Conservation (phyloP, 2,329 filamentous ascomycete genomes). For the Paracamarosporium sp. region DNA sequence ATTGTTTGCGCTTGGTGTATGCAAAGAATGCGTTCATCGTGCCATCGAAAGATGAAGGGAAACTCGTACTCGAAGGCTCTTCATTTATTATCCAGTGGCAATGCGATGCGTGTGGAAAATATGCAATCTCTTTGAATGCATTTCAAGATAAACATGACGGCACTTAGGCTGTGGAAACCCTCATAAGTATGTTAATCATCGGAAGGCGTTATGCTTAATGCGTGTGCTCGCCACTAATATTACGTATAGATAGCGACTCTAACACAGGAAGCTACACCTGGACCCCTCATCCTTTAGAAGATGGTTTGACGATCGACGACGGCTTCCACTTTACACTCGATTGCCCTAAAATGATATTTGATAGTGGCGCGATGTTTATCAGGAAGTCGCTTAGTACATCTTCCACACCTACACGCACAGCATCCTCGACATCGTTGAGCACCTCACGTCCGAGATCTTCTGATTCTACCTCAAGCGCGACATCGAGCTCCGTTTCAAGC, state of each 20-base stretch:
- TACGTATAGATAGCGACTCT: neutral
- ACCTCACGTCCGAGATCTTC: too few relatives aligned
- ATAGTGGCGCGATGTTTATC: neutral
- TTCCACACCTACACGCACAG: too few relatives aligned
- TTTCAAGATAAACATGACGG: neutral
- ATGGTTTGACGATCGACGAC: neutral
- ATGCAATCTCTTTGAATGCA: neutral
- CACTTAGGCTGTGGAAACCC: neutral
- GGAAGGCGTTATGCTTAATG: neutral
- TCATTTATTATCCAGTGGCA: neutral
- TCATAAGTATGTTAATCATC: neutral
- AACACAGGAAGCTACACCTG: neutral
- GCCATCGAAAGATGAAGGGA: neutral
- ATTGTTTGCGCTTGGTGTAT: neutral
- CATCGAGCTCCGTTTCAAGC: neutral
- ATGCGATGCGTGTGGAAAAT: neutral
- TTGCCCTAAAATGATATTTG: neutral
- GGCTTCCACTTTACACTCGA: neutral
- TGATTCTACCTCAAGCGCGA: neutral
- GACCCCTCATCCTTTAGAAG: neutral
- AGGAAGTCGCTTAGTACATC: neutral
- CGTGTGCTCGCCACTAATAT: neutral
- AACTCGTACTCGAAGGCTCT: neutral
- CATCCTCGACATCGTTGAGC: too few relatives aligned
- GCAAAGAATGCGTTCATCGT: neutral